Percentiles rank a stretch among this genome's conserved stretches.
phyloP scores from a whole-genome alignment of 2,329 filamentous ascomycete species.

The Trichoderma sp. region DNA sequence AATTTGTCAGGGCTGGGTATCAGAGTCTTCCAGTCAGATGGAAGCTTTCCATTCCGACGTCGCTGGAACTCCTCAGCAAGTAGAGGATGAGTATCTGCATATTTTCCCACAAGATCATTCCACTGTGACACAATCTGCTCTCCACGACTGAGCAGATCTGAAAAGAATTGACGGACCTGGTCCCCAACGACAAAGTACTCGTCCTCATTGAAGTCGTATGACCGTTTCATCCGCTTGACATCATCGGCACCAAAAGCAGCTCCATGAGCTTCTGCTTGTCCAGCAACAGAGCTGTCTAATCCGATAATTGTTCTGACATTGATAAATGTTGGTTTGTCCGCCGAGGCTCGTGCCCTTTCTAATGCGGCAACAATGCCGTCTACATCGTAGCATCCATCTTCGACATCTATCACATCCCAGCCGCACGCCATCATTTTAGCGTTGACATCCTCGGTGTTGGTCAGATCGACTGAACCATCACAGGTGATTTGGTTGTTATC shows the following conservation, averaged over 20 bases:
- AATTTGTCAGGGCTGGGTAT: background rate
- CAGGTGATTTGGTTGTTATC: conserved; percentile 64
- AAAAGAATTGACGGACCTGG: background rate
- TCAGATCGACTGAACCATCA: conserved; percentile 54
- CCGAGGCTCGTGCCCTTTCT: conserved; percentile 43
- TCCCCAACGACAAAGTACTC: background rate
- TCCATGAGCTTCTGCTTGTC: conserved; percentile 58
- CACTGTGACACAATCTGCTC: background rate
- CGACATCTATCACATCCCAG: conserved; percentile 57
- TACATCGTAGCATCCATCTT: conserved; percentile 55
- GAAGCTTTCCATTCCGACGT: background rate
- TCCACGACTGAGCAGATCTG: background rate
- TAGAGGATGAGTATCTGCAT: background rate
- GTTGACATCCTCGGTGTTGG: conserved; percentile 59
- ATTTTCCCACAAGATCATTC: background rate
- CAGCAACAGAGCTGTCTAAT: conserved; percentile 49
- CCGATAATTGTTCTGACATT: conserved; percentile 61
- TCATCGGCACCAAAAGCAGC: conserved; percentile 57
- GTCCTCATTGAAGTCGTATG: conserved; percentile 36
- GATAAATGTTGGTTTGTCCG: conserved; percentile 57
- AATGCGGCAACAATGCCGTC: conserved; percentile 45
- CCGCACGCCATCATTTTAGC: conserved; percentile 58
- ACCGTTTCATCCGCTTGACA: conserved; percentile 44
- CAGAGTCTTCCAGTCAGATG: background rate
- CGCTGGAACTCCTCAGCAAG: background rate